Evolutionary conservation across 2,329 filamentous ascomycete genomes (phyloP), one percentile per base, ranked within the genome.

Genomic region (Drechslerella coelobrocha): DNA sequence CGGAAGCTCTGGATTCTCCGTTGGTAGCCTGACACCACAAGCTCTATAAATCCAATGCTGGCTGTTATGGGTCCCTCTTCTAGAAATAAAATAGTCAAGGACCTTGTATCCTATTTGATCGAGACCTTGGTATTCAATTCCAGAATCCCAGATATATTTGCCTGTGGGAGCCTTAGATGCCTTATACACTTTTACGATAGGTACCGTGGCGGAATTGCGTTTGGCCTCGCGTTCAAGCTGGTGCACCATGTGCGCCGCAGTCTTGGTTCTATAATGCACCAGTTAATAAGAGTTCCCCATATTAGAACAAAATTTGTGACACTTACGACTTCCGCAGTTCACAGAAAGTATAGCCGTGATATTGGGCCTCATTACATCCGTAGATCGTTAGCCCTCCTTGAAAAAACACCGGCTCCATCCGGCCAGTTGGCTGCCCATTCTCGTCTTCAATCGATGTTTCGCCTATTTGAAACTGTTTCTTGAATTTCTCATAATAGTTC

Each of bases 271-370:
- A 27, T 24, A 2, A 27, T 51, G n/a, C 6, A 7, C 21, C 17
- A 21, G 47, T 17, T 12, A 29, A 19, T n/a, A 4, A n/a, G 47
- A 10, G 4, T 48, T 26, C 12, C 4, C 12, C 6, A 10, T 48
- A 48, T n/a, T 14, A 4, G 10, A 6, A 19, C 10, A 50, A n/a
- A 24, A 23, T 10, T 9, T 5, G 23, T 9, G 41, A 6, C 4
- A 51, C 47, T 29, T 51, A 51, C 47, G 47, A 51, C 23, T 23
- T 14, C 19, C 47, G 23, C 23, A 51, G 23, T 19, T 27, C 17
- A 17, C 47, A 51, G 24, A 51, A 27, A 10, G 12, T 26, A 12
- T 51, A 12, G 2, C 23, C 47, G 12, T 51, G 10, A 14, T 17
- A 29, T 6, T 24, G 2, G n/a, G n/a, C 14, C 6, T 8, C 47